Base-by-base conservation (phyloP, 345 rosid genomes). In the Cardiospermum halicacabum region DNA sequence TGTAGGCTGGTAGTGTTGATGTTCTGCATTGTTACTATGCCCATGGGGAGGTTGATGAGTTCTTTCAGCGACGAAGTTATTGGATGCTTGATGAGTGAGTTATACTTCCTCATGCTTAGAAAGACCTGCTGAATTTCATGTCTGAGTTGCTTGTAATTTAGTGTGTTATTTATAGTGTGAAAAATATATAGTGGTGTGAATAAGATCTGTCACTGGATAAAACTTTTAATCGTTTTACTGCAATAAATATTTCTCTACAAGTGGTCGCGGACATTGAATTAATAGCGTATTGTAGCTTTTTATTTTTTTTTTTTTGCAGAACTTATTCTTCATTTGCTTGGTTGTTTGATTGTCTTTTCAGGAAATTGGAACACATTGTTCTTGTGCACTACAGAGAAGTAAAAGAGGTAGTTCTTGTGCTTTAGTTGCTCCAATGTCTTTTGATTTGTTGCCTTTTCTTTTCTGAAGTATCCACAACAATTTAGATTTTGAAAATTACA, bases 71-170 rank as follows among this genome's bases (percentile, higher is more conserved):
- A 26, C 87, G 96, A 68, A 79, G 87, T 66, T 92, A 92, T 74
- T 92, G 98, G 98, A 83, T 89, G 98, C 98, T 92, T 68, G 93
- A 89, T 64, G 81, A 60, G 98, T 92, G 73, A 82, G 89, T 75
- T 55, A 54, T 21, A n/a, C 32, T 61, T 45, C 64, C 60, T 62
- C 24, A 62, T 78, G 16, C 37, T 47, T 42, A 47, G 49, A 30
- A 15, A 16, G 32, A 60, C 32, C 54, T 28, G 24, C 15, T 26
- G 34, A 42, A 15, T 61, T 61, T 64, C 16, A 18, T 18, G 51
- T 47, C 19, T 47, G 24, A 34, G 36, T n/a, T 68, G 60, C 58
- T 34, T 65, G 30, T 31, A 15, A 45, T 40, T 24, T 63, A 50
- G 18, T 27, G 21, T 27, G 27, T 50, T 32, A 3, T 25, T 53